These are phyloP conservation scores for Ascochyta clinopodiicola DNA, from an alignment of 2,329 filamentous ascomycete genomes.

Conservation along the genomic window DNA sequence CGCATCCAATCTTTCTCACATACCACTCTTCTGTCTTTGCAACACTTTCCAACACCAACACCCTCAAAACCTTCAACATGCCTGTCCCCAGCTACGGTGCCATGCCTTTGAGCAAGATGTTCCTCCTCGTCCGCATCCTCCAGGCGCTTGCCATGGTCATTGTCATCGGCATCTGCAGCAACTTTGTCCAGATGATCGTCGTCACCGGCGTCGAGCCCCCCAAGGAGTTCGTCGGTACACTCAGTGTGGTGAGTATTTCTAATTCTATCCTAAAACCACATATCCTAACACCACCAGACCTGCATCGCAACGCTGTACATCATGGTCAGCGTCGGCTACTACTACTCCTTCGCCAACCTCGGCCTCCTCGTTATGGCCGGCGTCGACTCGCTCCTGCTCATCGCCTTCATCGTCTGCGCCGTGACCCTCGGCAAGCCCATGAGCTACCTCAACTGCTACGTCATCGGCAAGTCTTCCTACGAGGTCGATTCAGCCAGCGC, in stretches of 20 bases:
- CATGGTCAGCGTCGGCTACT: slow-evolving; percentile 71
- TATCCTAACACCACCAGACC: slow-evolving; percentile 59
- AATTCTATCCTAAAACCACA: not conserved
- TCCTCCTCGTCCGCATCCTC: slow-evolving; percentile 74
- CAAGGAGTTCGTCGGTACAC: slow-evolving; percentile 75
- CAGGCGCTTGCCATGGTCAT: slow-evolving; percentile 75
- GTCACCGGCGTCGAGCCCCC: slow-evolving; percentile 70
- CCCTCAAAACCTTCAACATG: slow-evolving; percentile 43
- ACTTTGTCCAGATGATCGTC: slow-evolving; percentile 82
- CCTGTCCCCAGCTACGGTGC: slow-evolving; percentile 69
- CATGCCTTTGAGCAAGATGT: slow-evolving; percentile 73
- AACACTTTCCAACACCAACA: not conserved
- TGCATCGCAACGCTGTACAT: slow-evolving; percentile 81
- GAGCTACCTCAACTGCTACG: slow-evolving; percentile 75
- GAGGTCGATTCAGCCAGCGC: slow-evolving; percentile 55
- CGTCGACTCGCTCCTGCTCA: slow-evolving; percentile 72
- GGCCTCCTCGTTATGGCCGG: slow-evolving; percentile 75
- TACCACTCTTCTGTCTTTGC: not conserved
- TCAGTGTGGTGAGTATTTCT: slow-evolving; percentile 72
- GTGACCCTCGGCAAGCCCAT: slow-evolving; percentile 81
- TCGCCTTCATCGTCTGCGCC: slow-evolving; percentile 79
- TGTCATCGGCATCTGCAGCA: slow-evolving; percentile 80
- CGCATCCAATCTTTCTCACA: slow-evolving; percentile 5
- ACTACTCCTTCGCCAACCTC: slow-evolving; percentile 79
- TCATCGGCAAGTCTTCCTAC: slow-evolving; percentile 56